phyloP scores from a whole-genome alignment of 2,329 filamentous ascomycete genomes.

The Amauroascus verrucosus region DNA sequence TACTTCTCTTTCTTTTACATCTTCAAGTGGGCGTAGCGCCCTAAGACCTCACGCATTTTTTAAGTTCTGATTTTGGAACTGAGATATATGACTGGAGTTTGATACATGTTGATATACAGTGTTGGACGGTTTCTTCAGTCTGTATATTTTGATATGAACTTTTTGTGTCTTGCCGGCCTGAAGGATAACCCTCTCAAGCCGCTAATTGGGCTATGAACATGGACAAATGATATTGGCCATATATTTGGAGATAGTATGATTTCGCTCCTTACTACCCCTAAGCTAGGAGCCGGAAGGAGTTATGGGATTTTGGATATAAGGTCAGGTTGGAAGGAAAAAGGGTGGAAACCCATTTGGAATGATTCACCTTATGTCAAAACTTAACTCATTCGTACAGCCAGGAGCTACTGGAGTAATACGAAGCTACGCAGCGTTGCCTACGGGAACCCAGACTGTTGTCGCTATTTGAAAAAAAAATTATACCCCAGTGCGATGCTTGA shows the following conservation, averaged over 20 bases:
- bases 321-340: slow-evolving; percentile 1
- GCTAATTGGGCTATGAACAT: neutral
- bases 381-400: neutral
- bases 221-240: neutral
- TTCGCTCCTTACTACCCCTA: neutral
- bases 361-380: neutral
- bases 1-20: neutral
- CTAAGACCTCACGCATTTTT: neutral
- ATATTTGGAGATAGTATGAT: neutral
- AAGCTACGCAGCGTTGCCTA: neutral
- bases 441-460: neutral
- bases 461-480: neutral
- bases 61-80: slow-evolving; percentile 8
- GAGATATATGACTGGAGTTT: neutral
- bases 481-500: neutral
- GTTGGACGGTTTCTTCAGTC: neutral
- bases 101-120: slow-evolving; percentile 3
- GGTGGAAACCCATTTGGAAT: neutral
- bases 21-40: neutral
- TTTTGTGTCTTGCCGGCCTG: neutral
- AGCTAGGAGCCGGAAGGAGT: neutral
- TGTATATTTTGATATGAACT: slow-evolving; percentile 2
- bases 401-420: neutral
- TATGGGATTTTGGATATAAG: neutral
- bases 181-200: neutral